Evolutionary conservation across 768 basidiomycete species (phyloP), one percentile per base, ranked within the genome.

Genomic region (Tylopilus cervinicoccineus): DNA sequence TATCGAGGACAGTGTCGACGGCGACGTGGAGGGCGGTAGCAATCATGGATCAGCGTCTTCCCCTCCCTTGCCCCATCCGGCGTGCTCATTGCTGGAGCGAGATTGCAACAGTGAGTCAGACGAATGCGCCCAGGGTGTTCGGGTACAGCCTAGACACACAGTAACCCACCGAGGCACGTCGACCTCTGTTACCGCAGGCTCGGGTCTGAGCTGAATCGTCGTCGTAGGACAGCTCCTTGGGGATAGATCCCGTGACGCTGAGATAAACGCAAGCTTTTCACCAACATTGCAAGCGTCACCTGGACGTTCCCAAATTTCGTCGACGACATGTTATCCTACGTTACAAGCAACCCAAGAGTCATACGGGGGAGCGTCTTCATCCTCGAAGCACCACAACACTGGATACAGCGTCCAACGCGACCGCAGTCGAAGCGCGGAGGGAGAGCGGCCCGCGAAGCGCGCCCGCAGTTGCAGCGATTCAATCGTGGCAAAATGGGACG

Each of bases 371-470:
- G n/a, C 11, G 14, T 24, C 52, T 27, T 22, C 33, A 32, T 47
- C 42, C 38, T 51, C 50, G 46, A 47, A 37, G 37, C 43, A 45
- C 32, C 47, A 33, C 16, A 43, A 37, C 10, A 38, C 27, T 43
- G 50, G 50, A 46, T 44, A 43, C 43, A 23, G 32, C 4, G 13
- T 24, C 3, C 47, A 38, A 22, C 61, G 52, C 26, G 50, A 52
- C 24, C 54, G 52, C 16, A 56, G 54, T 47, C 45, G 29, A 29
- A 57, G 53, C 27, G 45, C 47, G 66, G 65, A 55, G 38, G 38
- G 52, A 57, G 67, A 54, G 47, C 63, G 65, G 58, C 57, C 51
- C 4, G 36, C 27, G 58, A 66, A 66, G 62, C 66, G 65, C 40
- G 23, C 46, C 39, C 60, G 62, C 37, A 47, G 50, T n/a, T 24